Base-by-base conservation (phyloP, 805 yeast genomes). In the Clavispora vitiphila region DNA sequence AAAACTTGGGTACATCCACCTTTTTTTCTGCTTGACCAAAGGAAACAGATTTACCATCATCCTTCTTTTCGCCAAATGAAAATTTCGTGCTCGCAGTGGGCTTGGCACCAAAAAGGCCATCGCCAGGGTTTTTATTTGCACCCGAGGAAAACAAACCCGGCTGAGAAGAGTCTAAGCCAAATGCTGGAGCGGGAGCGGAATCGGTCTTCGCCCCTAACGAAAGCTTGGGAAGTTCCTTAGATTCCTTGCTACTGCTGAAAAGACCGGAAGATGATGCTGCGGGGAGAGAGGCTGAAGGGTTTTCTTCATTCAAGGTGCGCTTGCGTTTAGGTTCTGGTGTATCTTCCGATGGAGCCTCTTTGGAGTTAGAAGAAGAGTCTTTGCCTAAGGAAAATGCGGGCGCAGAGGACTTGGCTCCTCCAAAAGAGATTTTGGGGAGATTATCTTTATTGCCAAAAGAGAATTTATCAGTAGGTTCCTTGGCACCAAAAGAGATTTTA, bases 331-430 rank as follows among this genome's bases (percentile, higher is more conserved):
- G 32, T 10, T 29, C 32, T 16, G 8, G n/a, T 8, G 26, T 4
- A 5, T 21, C 22, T 24, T 24, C 26, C 4, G 26, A 24, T 9
- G 26, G 6, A 3, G 32, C 20, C n/a, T 29, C 32, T 5, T 5
- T 6, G 19, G 24, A 12, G 24, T 20, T 20, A 8, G 24, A 4
- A 4, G 32, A n/a, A 22, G 37, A n/a, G 19, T 29, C 37, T 16
- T 31, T 22, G n/a, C 55, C 57, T 34, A 57, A 55, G 14, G 55
- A 38, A 24, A 48, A 42, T 23, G 32, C 34, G 8, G 52, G 47
- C 18, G 40, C 30, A 16, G 48, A 26, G 4, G 12, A 32, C 12
- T 32, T 35, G 39, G 26, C 27, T 32, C 22, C 38, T 11, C 44
- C 48, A 18, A 39, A 39, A 25, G 39, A 25, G 23, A 39, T 37